Percentiles rank a stretch among this genome's conserved stretches.
Evolutionary conservation across 129 eudicot genomes (phyloP).

Genomic region (Solidago caesia): DNA sequence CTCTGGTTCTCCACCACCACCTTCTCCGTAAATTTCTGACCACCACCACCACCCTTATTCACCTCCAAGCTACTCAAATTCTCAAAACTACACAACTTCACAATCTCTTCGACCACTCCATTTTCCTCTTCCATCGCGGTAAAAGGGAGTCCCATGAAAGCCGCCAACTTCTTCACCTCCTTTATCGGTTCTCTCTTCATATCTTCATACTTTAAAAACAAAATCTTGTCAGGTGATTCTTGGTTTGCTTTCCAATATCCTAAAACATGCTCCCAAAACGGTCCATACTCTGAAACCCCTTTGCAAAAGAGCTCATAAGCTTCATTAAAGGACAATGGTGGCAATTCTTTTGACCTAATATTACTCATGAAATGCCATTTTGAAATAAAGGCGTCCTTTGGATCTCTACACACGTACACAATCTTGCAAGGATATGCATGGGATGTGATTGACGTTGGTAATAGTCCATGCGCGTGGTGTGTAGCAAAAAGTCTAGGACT

Average conservation of each 20-base stretch:
- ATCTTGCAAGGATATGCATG: conserved; percentile 27
- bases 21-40: not conserved
- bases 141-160: conserved; percentile 29
- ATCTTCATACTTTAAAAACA: conserved; percentile 35
- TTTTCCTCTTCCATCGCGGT: conserved; percentile 24
- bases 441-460: conserved; percentile 38
- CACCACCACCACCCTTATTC: conserved; percentile 26
- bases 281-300: conserved; percentile 38
- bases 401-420: conserved; percentile 52
- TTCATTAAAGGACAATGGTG: conserved; percentile 10
- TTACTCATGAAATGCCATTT: conserved; percentile 47
- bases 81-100: conserved; percentile 36
- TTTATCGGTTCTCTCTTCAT: conserved; percentile 18
- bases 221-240: conserved; percentile 24
- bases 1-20: conserved; percentile 13
- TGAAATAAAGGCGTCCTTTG: conserved; percentile 50
- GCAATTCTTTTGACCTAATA: conserved; percentile 24
- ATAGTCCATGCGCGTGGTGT: conserved; percentile 34
- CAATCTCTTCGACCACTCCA: conserved; percentile 32
- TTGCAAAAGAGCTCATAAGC: conserved; percentile 29
- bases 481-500: conserved; percentile 43
- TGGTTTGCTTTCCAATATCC: conserved; percentile 31
- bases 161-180: conserved; percentile 29
- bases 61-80: conserved; percentile 30
- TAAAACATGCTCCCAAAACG: conserved; percentile 34